A percentile compares a stretch with the other conserved stretches of the same genome.
Evolutionary conservation across 805 yeast species (phyloP).

Genomic region (Myxozyma neotropica): DNA sequence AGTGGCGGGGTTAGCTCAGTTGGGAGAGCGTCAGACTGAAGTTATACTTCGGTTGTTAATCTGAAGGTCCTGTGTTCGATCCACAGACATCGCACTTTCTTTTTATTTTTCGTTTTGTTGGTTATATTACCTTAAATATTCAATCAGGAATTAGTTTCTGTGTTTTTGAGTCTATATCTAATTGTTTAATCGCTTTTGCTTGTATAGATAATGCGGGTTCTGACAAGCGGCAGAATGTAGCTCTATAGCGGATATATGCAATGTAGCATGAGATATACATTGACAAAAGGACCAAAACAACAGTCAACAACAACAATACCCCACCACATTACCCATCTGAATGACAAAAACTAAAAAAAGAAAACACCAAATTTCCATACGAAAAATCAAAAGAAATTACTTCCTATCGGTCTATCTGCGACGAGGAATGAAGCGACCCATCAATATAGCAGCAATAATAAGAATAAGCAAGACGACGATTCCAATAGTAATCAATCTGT

Average conservation of each 20-base stretch:
- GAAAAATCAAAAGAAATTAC: background rate
- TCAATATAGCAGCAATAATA: constrained; percentile 29
- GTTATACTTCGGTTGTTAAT: constrained; percentile 41
- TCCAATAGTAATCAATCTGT: constrained; percentile 30
- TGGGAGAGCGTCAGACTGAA: constrained; percentile 29
- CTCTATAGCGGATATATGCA: no score
- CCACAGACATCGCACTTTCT: constrained; percentile 58
- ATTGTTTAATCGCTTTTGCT: no score
- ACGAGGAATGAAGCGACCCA: constrained; percentile 29
- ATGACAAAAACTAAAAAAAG: background rate
- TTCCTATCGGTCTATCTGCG: constrained; percentile 8
- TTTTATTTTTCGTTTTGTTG: constrained; percentile 17
- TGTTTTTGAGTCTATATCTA: no score
- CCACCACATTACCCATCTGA: constrained; percentile 2
- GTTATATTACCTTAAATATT: no score
- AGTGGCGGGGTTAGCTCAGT: constrained; percentile 24
- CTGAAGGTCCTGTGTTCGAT: constrained; percentile 91
- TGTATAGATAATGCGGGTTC: no score
- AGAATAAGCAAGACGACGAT: constrained; percentile 27
- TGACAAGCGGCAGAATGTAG: no score
- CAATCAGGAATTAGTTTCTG: no score
- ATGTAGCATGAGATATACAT: no score
- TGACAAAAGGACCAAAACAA: background rate
- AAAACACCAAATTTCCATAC: background rate
- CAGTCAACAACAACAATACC: constrained; percentile 2